These are phyloP conservation scores for Eremochloa ophiuroides DNA, from an alignment of 176 grass and related monocot genomes.

Conservation along the genomic window DNA sequence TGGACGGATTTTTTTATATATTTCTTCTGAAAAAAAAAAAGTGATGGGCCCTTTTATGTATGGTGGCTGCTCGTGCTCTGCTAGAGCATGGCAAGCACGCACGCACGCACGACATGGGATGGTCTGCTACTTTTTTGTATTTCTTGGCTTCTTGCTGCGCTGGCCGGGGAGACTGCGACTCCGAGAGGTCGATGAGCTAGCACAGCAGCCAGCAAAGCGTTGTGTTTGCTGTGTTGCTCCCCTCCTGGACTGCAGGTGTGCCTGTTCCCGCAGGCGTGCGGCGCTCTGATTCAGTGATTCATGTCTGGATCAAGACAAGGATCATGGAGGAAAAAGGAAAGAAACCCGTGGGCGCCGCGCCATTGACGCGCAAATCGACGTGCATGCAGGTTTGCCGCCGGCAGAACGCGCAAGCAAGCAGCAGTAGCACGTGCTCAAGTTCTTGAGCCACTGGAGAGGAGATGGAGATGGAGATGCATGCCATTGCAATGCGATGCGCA, in stretches of 20 bases:
- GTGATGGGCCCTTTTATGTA: background rate
- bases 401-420: too few relatives aligned
- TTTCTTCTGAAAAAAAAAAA: background rate
- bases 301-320: too few relatives aligned
- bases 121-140: background rate
- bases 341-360: background rate
- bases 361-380: too few relatives aligned
- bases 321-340: too few relatives aligned
- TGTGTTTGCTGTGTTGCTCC: background rate
- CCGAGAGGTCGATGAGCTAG: background rate
- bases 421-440: too few relatives aligned
- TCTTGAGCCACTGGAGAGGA: too few relatives aligned
- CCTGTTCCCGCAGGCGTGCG: constrained; percentile 9
- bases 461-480: too few relatives aligned
- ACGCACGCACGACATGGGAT: constrained; percentile 42
- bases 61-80: too few relatives aligned
- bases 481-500: too few relatives aligned
- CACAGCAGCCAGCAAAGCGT: background rate
- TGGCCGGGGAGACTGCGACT: background rate
- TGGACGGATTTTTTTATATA: background rate
- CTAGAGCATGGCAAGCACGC: background rate
- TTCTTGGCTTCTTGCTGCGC: background rate
- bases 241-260: background rate
- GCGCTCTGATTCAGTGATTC: too few relatives aligned
- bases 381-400: too few relatives aligned